phyloP scores from a whole-genome alignment of 345 rosid species.

The Hypericum androsaemum region DNA sequence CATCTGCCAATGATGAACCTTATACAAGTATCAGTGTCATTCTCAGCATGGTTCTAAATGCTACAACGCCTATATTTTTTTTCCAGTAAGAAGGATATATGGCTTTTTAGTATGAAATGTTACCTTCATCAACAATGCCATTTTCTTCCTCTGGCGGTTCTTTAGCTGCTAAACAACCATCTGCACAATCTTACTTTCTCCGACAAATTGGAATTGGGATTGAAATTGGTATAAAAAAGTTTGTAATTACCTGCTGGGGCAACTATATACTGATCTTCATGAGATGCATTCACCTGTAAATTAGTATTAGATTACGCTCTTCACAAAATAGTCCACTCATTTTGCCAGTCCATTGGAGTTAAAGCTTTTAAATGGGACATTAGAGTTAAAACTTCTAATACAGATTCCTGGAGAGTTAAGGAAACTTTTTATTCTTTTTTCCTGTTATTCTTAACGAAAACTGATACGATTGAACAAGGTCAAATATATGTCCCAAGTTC shows the following conservation, averaged over 20 bases:
- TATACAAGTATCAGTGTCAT: neutral
- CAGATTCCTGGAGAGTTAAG: too few relatives aligned
- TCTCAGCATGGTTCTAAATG: neutral
- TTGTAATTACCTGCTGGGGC: slow-evolving; percentile 58
- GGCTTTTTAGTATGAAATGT: slow-evolving; percentile 4
- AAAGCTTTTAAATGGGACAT: too few relatives aligned
- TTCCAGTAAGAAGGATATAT: slow-evolving; percentile 5
- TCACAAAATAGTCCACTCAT: neutral
- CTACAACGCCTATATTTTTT: neutral
- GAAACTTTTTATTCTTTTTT: too few relatives aligned
- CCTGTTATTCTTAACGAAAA: too few relatives aligned
- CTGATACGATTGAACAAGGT: too few relatives aligned
- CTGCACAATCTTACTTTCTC: too few relatives aligned
- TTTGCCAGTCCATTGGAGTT: neutral
- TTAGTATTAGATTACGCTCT: slow-evolving; percentile 7
- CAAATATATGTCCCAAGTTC: slow-evolving; percentile 3
- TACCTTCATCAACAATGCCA: slow-evolving; percentile 63
- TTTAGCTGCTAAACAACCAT: slow-evolving; percentile 35
- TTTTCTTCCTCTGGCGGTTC: slow-evolving; percentile 38
- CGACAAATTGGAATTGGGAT: too few relatives aligned
- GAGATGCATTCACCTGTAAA: slow-evolving; percentile 54
- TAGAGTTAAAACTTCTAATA: too few relatives aligned
- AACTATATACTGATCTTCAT: slow-evolving; percentile 46
- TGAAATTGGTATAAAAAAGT: neutral
- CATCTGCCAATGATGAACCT: slow-evolving; percentile 31